A percentile compares a stretch with the other conserved stretches of the same genome.
These are phyloP conservation scores for Myriosclerotinia curreyana DNA, from an alignment of 2,329 filamentous ascomycete genomes.

Conservation along the genomic window DNA sequence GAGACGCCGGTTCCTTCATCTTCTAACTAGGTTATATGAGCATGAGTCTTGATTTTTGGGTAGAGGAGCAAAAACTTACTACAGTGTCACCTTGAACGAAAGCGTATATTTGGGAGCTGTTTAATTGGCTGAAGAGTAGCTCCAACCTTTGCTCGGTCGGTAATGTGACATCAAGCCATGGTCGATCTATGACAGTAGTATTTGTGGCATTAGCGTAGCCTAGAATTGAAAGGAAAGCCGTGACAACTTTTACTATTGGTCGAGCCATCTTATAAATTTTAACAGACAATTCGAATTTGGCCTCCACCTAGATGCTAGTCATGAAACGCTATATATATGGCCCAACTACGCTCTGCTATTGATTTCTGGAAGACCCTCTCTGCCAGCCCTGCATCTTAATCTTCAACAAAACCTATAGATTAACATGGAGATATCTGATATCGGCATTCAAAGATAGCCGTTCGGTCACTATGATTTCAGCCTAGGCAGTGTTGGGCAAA, in stretches of 20 bases:
- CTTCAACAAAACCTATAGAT: no score
- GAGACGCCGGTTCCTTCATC: neutral
- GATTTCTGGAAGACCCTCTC: no score
- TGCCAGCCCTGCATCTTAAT: no score
- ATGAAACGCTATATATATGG: no score
- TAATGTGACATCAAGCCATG: neutral
- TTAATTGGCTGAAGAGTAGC: neutral
- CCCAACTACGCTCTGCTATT: no score
- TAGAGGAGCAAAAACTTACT: neutral
- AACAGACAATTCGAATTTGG: no score
- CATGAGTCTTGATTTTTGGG: neutral
- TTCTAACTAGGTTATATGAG: neutral
- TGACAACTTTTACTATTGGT: neutral
- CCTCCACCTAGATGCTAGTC: no score
- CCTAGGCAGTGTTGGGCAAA: no score
- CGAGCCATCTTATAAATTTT: neutral
- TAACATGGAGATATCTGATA: no score
- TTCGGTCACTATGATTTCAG: no score
- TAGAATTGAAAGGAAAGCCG: neutral
- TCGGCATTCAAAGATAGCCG: no score
- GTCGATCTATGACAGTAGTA: neutral
- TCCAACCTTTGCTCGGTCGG: neutral
- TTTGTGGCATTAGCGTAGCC: neutral
- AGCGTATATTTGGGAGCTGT: neutral
- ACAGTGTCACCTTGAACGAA: neutral